Evolutionary conservation across 2,329 filamentous ascomycete species (phyloP).

Genomic region (Ustilaginoidea virens): DNA sequence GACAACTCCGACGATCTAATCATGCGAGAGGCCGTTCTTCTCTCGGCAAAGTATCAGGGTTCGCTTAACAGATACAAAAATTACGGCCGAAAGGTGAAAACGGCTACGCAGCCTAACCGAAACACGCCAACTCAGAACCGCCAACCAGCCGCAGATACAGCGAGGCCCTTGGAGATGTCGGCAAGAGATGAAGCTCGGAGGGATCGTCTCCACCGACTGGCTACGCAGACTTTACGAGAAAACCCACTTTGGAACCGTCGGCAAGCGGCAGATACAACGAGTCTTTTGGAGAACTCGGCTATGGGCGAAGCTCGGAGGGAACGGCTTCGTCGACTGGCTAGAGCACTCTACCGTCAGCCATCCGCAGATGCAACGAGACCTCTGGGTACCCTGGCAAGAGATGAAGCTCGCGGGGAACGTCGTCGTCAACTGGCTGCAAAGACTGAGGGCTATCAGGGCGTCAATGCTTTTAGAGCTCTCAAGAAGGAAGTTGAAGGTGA

Average conservation of each 20-base stretch:
- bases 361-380: neutral
- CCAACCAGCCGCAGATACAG: too few relatives aligned
- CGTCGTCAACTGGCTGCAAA: slow-evolving; percentile 4
- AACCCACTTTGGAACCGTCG: too few relatives aligned
- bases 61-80: slow-evolving; percentile 8
- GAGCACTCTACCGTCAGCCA: neutral
- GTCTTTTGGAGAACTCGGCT: too few relatives aligned
- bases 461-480: slow-evolving; percentile 13
- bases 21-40: slow-evolving; percentile 13
- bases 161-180: too few relatives aligned
- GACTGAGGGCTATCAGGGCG: slow-evolving; percentile 9
- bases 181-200: too few relatives aligned
- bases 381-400: slow-evolving; percentile 1
- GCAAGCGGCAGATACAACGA: too few relatives aligned
- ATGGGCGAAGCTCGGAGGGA: too few relatives aligned
- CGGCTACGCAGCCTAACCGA: neutral
- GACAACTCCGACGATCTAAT: slow-evolving; percentile 12
- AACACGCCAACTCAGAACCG: too few relatives aligned
- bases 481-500: too few relatives aligned
- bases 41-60: slow-evolving; percentile 11
- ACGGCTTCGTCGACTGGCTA: too few relatives aligned
- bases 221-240: too few relatives aligned
- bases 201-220: too few relatives aligned
- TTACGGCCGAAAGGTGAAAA: neutral
- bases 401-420: slow-evolving; percentile 2